phyloP scores from a whole-genome alignment of 805 yeast species.

The Sporopachydermia lactativora region DNA sequence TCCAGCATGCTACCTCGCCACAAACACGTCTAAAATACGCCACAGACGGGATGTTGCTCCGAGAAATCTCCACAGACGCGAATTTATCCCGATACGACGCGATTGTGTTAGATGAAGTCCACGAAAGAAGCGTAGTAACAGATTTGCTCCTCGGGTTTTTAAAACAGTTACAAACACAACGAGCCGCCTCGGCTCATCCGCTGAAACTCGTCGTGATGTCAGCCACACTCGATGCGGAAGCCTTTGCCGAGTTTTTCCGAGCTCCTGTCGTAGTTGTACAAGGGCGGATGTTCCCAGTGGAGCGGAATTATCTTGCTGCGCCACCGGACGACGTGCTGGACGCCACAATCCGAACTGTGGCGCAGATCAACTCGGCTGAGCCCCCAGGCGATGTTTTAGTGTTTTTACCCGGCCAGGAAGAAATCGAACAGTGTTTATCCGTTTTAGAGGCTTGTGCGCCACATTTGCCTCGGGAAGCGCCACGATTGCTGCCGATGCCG shows the following conservation, averaged over 20 bases:
- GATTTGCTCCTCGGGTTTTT: constrained; percentile 84
- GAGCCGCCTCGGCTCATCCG: constrained; percentile 32
- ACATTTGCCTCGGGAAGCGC: constrained; percentile 59
- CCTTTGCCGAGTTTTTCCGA: constrained; percentile 64
- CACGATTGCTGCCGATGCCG: constrained; percentile 64
- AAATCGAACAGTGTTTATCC: constrained; percentile 73
- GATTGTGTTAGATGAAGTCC: constrained; percentile 89
- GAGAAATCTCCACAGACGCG: constrained; percentile 77
- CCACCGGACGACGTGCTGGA: constrained; percentile 79
- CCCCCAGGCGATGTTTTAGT: constrained; percentile 84
- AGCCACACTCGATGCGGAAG: constrained; percentile 88
- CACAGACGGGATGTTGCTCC: constrained; percentile 93
- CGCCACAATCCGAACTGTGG: constrained; percentile 53
- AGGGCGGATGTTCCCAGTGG: constrained; percentile 82
- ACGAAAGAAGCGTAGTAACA: constrained; percentile 86
- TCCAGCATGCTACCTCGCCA: constrained; percentile 51
- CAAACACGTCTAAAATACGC: constrained; percentile 67
- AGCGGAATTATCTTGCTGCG: constrained; percentile 46
- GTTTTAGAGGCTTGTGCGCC: constrained; percentile 43
- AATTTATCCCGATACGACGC: constrained; percentile 52
- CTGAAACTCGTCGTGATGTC: constrained; percentile 81
- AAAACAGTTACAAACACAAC: constrained; percentile 40
- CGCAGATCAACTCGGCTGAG: constrained; percentile 70
- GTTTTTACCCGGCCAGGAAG: constrained; percentile 94
- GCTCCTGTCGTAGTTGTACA: constrained; percentile 82